Conservation (phyloP, 2,329 filamentous ascomycete genomes). For the Geoglossum cookeanum region DNA sequence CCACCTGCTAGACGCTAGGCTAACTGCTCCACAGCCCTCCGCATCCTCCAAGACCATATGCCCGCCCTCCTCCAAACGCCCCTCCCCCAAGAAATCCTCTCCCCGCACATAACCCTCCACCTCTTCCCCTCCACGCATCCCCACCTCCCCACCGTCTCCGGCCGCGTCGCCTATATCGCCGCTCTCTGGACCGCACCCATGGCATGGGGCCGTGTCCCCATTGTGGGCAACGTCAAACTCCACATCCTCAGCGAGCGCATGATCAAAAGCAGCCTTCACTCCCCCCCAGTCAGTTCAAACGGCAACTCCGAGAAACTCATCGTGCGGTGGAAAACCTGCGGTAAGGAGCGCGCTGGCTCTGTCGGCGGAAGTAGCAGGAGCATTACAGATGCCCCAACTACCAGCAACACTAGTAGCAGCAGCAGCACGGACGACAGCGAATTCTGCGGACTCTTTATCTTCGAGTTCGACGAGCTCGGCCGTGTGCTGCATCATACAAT, state of each 20-base stretch:
- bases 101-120: slow-evolving; percentile 40
- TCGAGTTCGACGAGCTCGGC: slow-evolving; percentile 82
- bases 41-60: slow-evolving; percentile 40
- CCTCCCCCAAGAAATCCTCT: slow-evolving; percentile 41
- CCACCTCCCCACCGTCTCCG: slow-evolving; percentile 80
- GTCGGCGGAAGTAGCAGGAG: background rate
- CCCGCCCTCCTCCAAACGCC: slow-evolving; percentile 41
- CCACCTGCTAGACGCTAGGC: background rate
- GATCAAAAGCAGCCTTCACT: slow-evolving; percentile 31
- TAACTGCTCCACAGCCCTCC: slow-evolving; percentile 28
- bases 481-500: slow-evolving; percentile 77
- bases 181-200: slow-evolving; percentile 92
- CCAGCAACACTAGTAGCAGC: background rate
- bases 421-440: slow-evolving; percentile 39
- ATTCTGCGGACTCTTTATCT: slow-evolving; percentile 84
- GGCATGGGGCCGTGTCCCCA: slow-evolving; percentile 82
- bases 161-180: slow-evolving; percentile 75
- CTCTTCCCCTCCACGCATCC: slow-evolving; percentile 60
- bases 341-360: slow-evolving; percentile 24
- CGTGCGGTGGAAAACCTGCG: slow-evolving; percentile 68
- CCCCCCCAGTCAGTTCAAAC: slow-evolving; percentile 9
- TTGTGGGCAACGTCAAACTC: slow-evolving; percentile 76
- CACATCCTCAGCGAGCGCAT: slow-evolving; percentile 83
- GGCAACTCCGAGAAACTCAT: slow-evolving; percentile 58
- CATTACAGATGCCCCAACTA: background rate